Evolutionary conservation across 257 asterid genomes (phyloP).

Genomic region (Primulina huaijiensis): DNA sequence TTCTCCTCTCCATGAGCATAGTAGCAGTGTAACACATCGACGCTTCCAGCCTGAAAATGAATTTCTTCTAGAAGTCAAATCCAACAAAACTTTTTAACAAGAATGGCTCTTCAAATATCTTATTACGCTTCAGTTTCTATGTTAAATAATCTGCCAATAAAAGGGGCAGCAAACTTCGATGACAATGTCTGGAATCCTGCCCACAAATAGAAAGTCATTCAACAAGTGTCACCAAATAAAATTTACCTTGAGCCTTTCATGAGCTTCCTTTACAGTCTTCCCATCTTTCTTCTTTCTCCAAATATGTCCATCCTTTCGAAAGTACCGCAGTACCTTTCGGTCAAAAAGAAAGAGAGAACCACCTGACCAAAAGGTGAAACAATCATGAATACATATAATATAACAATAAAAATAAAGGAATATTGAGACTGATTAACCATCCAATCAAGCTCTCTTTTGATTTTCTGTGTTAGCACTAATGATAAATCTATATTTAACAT

Average conservation of each 20-base stretch:
- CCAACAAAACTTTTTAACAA: slow-evolving; percentile 27
- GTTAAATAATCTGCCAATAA: not conserved
- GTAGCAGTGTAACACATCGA: slow-evolving; percentile 92
- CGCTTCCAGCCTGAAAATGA: slow-evolving; percentile 68
- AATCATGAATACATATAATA: slow-evolving; percentile 10
- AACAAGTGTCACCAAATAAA: slow-evolving; percentile 19
- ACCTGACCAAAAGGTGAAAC: slow-evolving; percentile 39
- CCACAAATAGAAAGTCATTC: slow-evolving; percentile 18
- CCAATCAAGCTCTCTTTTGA: not conserved
- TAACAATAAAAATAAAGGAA: slow-evolving; percentile 13
- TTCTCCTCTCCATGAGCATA: slow-evolving; percentile 93
- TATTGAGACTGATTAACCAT: not conserved
- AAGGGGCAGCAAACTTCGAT: slow-evolving; percentile 18
- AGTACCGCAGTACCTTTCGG: slow-evolving; percentile 84
- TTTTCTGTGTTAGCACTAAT: too few species aligned
- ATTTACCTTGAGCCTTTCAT: slow-evolving; percentile 87
- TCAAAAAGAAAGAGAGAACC: slow-evolving; percentile 95
- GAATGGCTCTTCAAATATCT: slow-evolving; percentile 3
- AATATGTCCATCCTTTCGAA: slow-evolving; percentile 89
- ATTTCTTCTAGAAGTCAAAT: slow-evolving; percentile 25
- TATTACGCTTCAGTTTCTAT: not conserved
- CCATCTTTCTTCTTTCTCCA: slow-evolving; percentile 98
- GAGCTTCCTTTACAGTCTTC: slow-evolving; percentile 93
- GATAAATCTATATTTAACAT: too few species aligned
- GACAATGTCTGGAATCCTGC: slow-evolving; percentile 8